Conservation (phyloP, 2,329 filamentous ascomycete species). For the Microdochium trichocladiopsis region DNA sequence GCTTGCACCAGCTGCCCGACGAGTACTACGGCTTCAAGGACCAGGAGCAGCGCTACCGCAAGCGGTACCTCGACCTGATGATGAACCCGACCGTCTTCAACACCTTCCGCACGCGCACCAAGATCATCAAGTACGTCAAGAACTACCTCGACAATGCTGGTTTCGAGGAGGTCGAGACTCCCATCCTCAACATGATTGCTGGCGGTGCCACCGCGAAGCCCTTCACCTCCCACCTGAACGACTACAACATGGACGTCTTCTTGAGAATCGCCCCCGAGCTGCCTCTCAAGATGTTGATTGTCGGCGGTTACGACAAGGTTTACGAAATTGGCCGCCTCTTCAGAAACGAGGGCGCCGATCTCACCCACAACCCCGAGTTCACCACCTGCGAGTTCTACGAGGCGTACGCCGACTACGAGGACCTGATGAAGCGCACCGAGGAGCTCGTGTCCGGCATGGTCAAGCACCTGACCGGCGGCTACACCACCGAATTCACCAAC, state of each 20-base stretch:
- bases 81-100: conserved; percentile 87
- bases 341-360: conserved; percentile 84
- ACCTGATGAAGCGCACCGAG: conserved; percentile 86
- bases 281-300: conserved; percentile 92
- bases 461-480: conserved; percentile 79
- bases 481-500: conserved; percentile 79
- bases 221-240: conserved; percentile 94
- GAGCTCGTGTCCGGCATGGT: conserved; percentile 87
- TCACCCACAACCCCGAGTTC: conserved; percentile 98
- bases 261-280: conserved; percentile 93
- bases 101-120: conserved; percentile 76
- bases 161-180: conserved; percentile 93
- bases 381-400: conserved; percentile 97
- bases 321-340: conserved; percentile 96
- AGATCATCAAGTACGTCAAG: conserved; percentile 84
- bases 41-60: conserved; percentile 85
- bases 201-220: conserved; percentile 94
- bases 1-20: conserved; percentile 81
- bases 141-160: conserved; percentile 81
- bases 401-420: conserved; percentile 87
- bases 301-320: conserved; percentile 88
- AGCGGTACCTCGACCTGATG: conserved; percentile 91
- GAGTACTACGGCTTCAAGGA: conserved; percentile 96
- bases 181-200: conserved; percentile 94
- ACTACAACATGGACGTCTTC: conserved; percentile 88